Conservation (phyloP, 768 basidiomycete species). For the Suillus fuscotomentosus region DNA sequence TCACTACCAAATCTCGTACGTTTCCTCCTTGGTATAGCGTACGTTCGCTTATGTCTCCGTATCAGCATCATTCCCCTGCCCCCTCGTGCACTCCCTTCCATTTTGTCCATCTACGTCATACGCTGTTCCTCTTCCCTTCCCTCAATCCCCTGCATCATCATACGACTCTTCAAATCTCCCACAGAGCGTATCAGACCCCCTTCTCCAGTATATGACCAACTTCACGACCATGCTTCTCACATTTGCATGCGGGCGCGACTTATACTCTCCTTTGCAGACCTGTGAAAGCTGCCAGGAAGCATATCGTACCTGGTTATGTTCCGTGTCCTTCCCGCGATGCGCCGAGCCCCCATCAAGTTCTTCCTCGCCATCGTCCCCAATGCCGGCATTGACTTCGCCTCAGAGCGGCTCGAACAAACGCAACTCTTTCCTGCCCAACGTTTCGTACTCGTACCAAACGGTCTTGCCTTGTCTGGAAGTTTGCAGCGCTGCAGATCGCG, state of each 20-base stretch:
- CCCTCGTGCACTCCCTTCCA: conserved; percentile 65
- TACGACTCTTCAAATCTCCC: conserved; percentile 57
- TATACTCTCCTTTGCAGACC: conserved; percentile 74
- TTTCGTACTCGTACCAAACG: conserved; percentile 48
- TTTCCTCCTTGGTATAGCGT: not conserved
- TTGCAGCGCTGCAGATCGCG: conserved; percentile 69
- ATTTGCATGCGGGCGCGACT: conserved; percentile 76
- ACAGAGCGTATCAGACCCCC: conserved; percentile 41
- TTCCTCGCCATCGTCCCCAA: conserved; percentile 28
- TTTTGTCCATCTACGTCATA: conserved; percentile 75
- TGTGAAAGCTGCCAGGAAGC: conserved; percentile 73
- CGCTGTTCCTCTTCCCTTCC: conserved; percentile 62
- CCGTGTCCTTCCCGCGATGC: conserved; percentile 72
- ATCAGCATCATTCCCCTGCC: conserved; percentile 65
- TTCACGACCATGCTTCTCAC: conserved; percentile 73
- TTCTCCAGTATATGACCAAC: conserved; percentile 63
- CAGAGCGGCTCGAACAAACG: conserved; percentile 40
- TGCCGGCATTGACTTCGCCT: conserved; percentile 51
- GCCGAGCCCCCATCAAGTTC: conserved; percentile 47
- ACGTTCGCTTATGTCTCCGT: not conserved
- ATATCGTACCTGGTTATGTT: conserved; percentile 79
- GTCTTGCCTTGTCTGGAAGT: conserved; percentile 79
- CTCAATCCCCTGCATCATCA: conserved; percentile 37
- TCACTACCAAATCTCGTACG: conserved; percentile 62
- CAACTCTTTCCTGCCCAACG: conserved; percentile 47